Conservation (phyloP, 164 flowering plant genomes). For the Chimonanthus salicifolius region DNA sequence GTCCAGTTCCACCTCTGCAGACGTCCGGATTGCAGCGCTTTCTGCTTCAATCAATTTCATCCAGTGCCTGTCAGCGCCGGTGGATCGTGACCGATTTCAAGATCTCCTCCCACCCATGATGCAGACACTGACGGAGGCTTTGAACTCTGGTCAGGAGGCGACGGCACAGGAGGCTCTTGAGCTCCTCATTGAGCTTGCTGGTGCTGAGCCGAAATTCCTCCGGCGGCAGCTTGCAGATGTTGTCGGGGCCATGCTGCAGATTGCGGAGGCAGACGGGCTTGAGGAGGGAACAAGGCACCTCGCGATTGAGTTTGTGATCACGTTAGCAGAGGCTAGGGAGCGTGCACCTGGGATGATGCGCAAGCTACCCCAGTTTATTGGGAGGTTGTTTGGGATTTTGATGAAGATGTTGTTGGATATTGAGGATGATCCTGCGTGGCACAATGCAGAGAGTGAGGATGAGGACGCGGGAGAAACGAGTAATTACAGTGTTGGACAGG, state of each 20-base stretch:
- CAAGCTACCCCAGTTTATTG: slow-evolving; percentile 92
- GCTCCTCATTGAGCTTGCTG: slow-evolving; percentile 85
- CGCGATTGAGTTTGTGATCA: slow-evolving; percentile 91
- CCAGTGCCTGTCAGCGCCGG: slow-evolving; percentile 59
- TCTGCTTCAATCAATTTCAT: slow-evolving; percentile 81
- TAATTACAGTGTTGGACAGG: slow-evolving; percentile 93
- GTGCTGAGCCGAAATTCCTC: slow-evolving; percentile 87
- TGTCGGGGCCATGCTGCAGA: slow-evolving; percentile 88
- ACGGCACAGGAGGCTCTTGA: slow-evolving; percentile 97
- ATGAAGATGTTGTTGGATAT: slow-evolving; percentile 94
- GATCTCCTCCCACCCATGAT: slow-evolving; percentile 90
- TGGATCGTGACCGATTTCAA: slow-evolving; percentile 92
- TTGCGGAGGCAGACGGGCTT: slow-evolving; percentile 83
- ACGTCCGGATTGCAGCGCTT: slow-evolving; percentile 80
- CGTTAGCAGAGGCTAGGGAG: slow-evolving; percentile 93
- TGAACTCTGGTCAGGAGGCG: slow-evolving; percentile 78
- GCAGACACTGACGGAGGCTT: slow-evolving; percentile 80
- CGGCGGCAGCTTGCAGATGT: slow-evolving; percentile 83
- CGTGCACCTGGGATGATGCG: slow-evolving; percentile 99
- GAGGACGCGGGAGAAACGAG: slow-evolving; percentile 96
- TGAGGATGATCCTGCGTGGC: slow-evolving; percentile 95
- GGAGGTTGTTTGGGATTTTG: slow-evolving; percentile 67
- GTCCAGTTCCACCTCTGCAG: slow-evolving; percentile 35
- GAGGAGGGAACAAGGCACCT: slow-evolving; percentile 93
- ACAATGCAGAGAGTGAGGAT: slow-evolving; percentile 59